Conservation (phyloP, 163 green algal species). For the Chlorella variabilis region DNA sequence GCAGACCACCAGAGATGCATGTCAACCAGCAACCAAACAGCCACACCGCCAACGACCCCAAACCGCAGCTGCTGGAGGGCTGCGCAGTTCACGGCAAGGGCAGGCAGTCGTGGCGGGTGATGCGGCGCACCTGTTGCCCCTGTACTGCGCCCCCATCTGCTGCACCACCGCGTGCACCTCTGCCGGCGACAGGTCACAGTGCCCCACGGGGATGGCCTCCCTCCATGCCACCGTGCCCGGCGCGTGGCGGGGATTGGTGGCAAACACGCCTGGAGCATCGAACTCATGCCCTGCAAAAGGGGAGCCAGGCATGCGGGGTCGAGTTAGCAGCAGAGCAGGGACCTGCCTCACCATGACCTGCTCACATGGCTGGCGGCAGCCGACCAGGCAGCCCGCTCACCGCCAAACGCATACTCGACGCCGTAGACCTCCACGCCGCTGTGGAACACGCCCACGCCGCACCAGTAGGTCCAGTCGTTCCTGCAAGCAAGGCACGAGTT, state of each 20-base stretch:
- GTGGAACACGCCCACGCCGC: conserved; percentile 91
- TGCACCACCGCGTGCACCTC: conserved; percentile 83
- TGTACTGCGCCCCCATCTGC: conserved; percentile 77
- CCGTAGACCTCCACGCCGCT: conserved; percentile 90
- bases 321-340: no score
- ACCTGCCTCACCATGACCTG: no score
- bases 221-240: conserved; percentile 83
- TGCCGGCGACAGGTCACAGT: conserved; percentile 66
- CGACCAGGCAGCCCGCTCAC: conserved; percentile 36
- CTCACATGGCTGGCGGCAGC: no score
- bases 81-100: no score
- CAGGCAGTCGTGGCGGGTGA: no score
- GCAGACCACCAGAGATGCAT: no score
- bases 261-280: conserved; percentile 80
- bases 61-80: no score
- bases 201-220: conserved; percentile 76
- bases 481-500: no score
- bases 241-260: conserved; percentile 77
- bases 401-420: conserved; percentile 85
- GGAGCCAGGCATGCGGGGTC: no score
- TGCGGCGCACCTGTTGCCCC: conserved; percentile 64
- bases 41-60: no score
- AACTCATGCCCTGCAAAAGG: conserved; percentile 74
- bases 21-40: no score
- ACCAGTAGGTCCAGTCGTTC: conserved; percentile 56